These are phyloP conservation scores for Solanum rostratum DNA, from an alignment of 257 asterid genomes.

Conservation along the genomic window DNA sequence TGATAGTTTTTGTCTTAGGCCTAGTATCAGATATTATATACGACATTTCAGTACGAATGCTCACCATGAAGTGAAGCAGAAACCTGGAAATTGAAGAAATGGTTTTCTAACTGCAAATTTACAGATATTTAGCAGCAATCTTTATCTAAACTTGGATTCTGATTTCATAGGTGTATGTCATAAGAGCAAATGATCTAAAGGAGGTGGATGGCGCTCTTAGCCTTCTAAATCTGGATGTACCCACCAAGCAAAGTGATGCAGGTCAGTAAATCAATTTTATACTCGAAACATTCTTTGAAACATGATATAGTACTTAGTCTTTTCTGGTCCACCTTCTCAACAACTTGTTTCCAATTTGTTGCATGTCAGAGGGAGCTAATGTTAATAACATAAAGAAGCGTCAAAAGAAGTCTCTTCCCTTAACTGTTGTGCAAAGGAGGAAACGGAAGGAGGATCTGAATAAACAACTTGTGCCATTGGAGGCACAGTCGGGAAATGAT, in stretches of 20 bases:
- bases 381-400: conserved; percentile 29
- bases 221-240: conserved; percentile 13
- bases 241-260: conserved; percentile 4
- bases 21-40: neutral
- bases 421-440: conserved; percentile 32
- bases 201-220: conserved; percentile 21
- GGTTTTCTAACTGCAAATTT: neutral
- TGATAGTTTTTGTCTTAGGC: neutral
- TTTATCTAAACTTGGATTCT: neutral
- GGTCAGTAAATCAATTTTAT: neutral
- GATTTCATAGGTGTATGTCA: conserved; percentile 2
- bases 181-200: conserved; percentile 12
- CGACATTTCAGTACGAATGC: neutral
- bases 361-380: conserved; percentile 22
- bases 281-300: neutral
- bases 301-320: neutral
- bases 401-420: conserved; percentile 44
- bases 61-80: neutral
- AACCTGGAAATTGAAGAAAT: neutral
- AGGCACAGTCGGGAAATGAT: conserved; percentile 50
- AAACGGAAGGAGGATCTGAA: conserved; percentile 16
- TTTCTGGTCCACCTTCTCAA: neutral
- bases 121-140: neutral
- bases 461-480: conserved; percentile 17
- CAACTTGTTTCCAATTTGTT: neutral